Percentiles rank a stretch among this genome's conserved stretches.
Conservation (phyloP, 169 alveolate species). For the Plasmodium blacklocki region DNA sequence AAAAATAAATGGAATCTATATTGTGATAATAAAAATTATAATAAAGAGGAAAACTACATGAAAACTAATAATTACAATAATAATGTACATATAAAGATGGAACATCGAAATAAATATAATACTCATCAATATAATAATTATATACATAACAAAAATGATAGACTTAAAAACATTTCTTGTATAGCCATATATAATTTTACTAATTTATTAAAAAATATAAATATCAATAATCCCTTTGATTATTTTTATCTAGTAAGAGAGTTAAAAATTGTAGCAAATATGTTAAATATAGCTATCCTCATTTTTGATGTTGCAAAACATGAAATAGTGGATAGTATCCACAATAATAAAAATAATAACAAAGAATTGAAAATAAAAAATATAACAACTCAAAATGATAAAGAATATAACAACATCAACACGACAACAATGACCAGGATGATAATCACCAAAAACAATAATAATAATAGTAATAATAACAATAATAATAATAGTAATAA, state of each 20-base stretch:
- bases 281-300: constrained; percentile 24
- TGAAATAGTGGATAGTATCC: neutral
- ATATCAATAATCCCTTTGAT: neutral
- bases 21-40: too few species aligned
- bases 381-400: neutral
- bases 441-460: neutral
- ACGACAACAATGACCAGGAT: neutral
- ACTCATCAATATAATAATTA: neutral
- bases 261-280: constrained; percentile 12
- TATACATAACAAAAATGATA: neutral
- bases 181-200: constrained; percentile 60
- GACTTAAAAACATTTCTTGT: constrained; percentile 11
- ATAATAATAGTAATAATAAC: neutral
- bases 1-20: constrained; percentile 2
- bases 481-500: neutral
- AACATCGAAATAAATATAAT: too few species aligned
- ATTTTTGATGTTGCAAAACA: constrained; percentile 32
- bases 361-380: constrained; percentile 3
- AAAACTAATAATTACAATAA: too few species aligned
- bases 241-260: constrained; percentile 52
- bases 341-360: neutral
- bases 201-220: constrained; percentile 22
- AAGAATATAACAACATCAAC: neutral
- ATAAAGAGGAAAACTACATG: too few species aligned
- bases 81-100: too few species aligned